Evolutionary conservation across 352 stramenopile genomes (phyloP).

Genomic region (Phytophthora brassicae): DNA sequence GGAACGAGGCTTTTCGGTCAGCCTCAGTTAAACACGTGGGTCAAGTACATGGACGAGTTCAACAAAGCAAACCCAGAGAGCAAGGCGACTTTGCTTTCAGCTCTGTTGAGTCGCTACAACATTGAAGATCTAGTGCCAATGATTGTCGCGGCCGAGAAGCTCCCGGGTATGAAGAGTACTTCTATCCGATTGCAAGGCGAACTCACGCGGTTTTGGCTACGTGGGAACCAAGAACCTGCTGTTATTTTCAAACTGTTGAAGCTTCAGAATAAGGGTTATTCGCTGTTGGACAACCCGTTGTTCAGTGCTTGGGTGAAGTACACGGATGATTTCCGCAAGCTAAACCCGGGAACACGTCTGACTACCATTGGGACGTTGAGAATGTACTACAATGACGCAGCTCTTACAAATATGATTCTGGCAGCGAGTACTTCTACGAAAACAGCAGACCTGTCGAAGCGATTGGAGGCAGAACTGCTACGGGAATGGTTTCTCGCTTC

Average conservation of each 20-base stretch:
- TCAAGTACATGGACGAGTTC: conserved; percentile 11
- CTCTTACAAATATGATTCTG: conserved; percentile 7
- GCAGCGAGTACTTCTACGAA: not conserved
- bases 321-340: conserved; percentile 14
- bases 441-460: not conserved
- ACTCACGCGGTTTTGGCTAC: not conserved
- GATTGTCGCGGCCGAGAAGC: conserved; percentile 2
- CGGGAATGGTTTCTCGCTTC: conserved; percentile 5
- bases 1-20: conserved; percentile 9
- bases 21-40: conserved; percentile 15
- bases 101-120: conserved; percentile 2
- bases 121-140: conserved; percentile 3
- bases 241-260: conserved; percentile 6
- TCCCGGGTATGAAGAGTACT: not conserved
- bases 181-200: conserved; percentile 5
- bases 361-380: conserved; percentile 8
- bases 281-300: conserved; percentile 2
- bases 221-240: not conserved
- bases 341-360: conserved; percentile 1
- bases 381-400: conserved; percentile 1
- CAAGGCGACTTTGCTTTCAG: conserved; percentile 2
- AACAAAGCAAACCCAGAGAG: conserved; percentile 2
- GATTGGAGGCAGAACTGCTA: conserved; percentile 11
- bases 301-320: conserved; percentile 13
- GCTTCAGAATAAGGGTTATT: not conserved